Conservation (phyloP, 1,139 yeast genomes). For the Protomyces pachydermus region DNA sequence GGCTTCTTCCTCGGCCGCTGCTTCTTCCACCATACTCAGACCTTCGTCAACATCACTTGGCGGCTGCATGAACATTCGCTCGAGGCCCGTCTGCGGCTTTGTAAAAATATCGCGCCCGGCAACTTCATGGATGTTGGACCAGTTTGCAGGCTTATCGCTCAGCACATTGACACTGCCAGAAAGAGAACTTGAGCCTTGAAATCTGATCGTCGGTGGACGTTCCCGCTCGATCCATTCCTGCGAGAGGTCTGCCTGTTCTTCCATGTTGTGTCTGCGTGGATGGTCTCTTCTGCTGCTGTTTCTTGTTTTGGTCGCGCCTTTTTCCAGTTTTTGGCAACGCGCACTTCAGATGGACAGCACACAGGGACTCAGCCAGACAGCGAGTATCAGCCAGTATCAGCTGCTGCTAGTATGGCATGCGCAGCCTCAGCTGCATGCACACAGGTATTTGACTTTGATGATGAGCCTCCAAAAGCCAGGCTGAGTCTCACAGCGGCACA, state of each 20-base stretch:
- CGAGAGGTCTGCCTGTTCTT: conserved; percentile 8
- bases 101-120: conserved; percentile 14
- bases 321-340: not conserved
- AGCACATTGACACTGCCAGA: conserved; percentile 23
- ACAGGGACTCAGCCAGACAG: too few species aligned
- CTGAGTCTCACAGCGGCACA: too few species aligned
- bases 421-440: too few species aligned
- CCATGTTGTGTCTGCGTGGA: not conserved
- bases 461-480: too few species aligned
- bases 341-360: not conserved
- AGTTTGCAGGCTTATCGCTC: conserved; percentile 11
- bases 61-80: conserved; percentile 10
- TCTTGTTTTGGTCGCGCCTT: not conserved
- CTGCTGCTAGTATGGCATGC: too few species aligned
- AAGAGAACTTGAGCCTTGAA: conserved; percentile 1
- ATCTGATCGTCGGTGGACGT: conserved; percentile 10
- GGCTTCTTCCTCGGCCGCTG: not conserved
- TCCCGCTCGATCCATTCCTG: conserved; percentile 26
- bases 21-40: conserved; percentile 16
- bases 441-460: too few species aligned
- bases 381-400: too few species aligned
- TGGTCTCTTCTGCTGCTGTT: too few species aligned
- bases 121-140: conserved; percentile 8
- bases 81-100: conserved; percentile 10
- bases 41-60: not conserved